phyloP scores from a whole-genome alignment of 31 red algal genomes.

The Endocladia muricata region DNA sequence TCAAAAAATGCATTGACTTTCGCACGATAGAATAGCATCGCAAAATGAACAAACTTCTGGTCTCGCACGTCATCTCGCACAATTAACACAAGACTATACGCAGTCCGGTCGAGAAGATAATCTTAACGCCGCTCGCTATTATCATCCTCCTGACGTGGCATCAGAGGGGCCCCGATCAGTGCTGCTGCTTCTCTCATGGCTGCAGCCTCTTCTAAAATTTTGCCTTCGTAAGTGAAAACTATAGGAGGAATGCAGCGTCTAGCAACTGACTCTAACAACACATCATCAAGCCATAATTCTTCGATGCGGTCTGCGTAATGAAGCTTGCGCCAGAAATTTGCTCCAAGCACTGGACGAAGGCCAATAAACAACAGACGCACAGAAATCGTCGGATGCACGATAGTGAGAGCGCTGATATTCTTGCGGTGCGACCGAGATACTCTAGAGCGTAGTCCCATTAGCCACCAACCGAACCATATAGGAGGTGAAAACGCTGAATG shows the following conservation, averaged over 20 bases:
- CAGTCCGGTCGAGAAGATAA: too few relatives aligned
- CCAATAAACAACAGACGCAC: conserved; percentile 32
- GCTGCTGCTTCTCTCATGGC: conserved; percentile 23
- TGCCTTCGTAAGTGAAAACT: conserved; percentile 37
- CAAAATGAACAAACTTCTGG: too few relatives aligned
- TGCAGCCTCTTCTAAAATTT: conserved; percentile 36
- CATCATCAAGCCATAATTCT: conserved; percentile 62
- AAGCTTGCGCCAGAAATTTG: conserved; percentile 43
- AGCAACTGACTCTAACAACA: conserved; percentile 23
- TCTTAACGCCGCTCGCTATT: too few relatives aligned
- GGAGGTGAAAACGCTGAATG: conserved; percentile 52
- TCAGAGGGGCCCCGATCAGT: conserved; percentile 34
- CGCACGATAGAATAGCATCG: too few relatives aligned
- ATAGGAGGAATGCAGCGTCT: conserved; percentile 19
- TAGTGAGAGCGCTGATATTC: conserved; percentile 35
- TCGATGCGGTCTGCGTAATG: conserved; percentile 65
- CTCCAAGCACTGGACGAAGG: conserved; percentile 14
- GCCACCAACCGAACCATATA: conserved; percentile 52
- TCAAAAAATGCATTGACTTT: too few relatives aligned
- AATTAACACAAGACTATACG: too few relatives aligned
- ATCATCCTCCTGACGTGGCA: too few relatives aligned
- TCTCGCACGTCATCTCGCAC: too few relatives aligned
- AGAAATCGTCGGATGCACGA: conserved; percentile 39
- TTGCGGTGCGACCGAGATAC: conserved; percentile 45
- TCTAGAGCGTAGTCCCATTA: conserved; percentile 19